Conservation (phyloP, 306 rosid genomes). For the Cucumis cinereus region DNA sequence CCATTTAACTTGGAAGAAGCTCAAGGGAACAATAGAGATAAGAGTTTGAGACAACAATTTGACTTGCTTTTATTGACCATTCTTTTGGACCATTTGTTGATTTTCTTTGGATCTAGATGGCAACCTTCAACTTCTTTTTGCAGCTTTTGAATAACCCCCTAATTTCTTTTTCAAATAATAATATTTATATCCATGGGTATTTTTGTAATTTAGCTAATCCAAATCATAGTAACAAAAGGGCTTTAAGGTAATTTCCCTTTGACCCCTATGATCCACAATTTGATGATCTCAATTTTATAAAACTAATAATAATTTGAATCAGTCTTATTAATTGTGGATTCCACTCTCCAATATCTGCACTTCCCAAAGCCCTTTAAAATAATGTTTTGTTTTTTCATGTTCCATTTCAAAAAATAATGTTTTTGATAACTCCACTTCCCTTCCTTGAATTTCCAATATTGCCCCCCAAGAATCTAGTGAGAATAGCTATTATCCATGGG, state of each 20-base stretch:
- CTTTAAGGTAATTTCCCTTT: neutral
- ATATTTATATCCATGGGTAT: neutral
- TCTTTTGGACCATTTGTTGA: constrained; percentile 8
- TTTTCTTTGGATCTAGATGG: neutral
- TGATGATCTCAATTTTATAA: constrained; percentile 4
- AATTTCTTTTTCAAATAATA: too few species aligned
- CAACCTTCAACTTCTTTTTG: neutral
- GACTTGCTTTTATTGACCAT: neutral
- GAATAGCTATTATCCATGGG: neutral
- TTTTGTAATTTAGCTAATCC: neutral
- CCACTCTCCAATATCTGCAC: constrained; percentile 14
- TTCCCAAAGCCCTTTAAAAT: constrained; percentile 37
- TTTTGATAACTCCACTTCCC: neutral
- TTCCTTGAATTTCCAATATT: neutral
- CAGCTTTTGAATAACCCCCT: neutral
- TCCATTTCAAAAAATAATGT: constrained; percentile 12
- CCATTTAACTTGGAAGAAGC: neutral
- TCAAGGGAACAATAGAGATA: neutral
- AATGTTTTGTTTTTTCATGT: neutral
- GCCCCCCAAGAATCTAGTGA: neutral
- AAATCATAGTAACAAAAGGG: neutral
- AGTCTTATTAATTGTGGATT: constrained; percentile 10
- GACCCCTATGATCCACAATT: neutral
- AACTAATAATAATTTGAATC: constrained; percentile 1
- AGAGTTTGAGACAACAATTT: neutral